A percentile compares a stretch with the other conserved stretches of the same genome.
These are phyloP conservation scores for Moesziomyces parantarcticus DNA, from an alignment of 1,284 basidiomycete genomes.

Conservation along the genomic window DNA sequence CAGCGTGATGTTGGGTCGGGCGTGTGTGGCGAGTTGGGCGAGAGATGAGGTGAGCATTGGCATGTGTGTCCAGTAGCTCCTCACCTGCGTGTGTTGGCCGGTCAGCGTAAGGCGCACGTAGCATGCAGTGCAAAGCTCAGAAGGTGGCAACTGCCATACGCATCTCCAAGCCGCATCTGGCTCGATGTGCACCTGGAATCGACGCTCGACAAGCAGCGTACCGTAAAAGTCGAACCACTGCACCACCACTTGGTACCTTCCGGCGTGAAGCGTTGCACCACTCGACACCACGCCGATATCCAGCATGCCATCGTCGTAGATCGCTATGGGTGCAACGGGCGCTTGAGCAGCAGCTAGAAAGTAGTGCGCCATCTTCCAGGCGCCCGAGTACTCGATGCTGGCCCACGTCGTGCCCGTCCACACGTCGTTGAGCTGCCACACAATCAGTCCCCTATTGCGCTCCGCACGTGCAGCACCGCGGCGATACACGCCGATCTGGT, in stretches of 20 bases:
- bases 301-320: constrained; percentile 71
- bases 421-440: constrained; percentile 78
- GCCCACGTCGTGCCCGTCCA: constrained; percentile 77
- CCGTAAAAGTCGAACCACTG: constrained; percentile 23
- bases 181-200: neutral
- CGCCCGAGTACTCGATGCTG: constrained; percentile 74
- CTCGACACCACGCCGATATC: constrained; percentile 70
- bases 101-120: constrained; percentile 12
- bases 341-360: constrained; percentile 71
- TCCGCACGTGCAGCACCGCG: constrained; percentile 74
- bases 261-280: neutral
- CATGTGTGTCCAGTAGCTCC: constrained; percentile 10
- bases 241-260: constrained; percentile 4
- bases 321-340: constrained; percentile 73
- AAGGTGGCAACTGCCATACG: neutral
- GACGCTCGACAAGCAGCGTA: neutral
- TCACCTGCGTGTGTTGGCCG: neutral
- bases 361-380: constrained; percentile 74
- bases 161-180: neutral
- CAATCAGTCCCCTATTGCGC: constrained; percentile 75
- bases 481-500: constrained; percentile 76
- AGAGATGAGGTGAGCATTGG: neutral
- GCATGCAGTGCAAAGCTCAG: constrained; percentile 1
- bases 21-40: neutral
- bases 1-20: constrained; percentile 4